phyloP scores from a whole-genome alignment of 495 filamentous ascomycete genomes.

The Filosporella fistucella region DNA sequence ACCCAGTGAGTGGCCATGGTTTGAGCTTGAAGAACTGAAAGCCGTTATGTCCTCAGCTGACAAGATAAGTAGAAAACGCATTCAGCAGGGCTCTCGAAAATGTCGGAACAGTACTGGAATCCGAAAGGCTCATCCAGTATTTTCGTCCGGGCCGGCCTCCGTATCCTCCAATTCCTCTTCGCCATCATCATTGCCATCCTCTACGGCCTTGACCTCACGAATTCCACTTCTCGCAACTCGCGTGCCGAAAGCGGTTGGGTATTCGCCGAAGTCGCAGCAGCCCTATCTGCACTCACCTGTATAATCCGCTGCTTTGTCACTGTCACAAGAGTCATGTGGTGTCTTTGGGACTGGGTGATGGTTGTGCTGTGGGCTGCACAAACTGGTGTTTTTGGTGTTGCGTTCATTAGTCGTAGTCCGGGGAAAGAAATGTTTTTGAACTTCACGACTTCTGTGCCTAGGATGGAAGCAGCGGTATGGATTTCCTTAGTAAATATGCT shows the following conservation, averaged over 20 bases:
- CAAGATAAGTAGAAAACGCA: no score
- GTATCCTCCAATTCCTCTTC: constrained; percentile 28
- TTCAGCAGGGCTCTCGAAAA: no score
- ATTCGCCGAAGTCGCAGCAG: constrained; percentile 26
- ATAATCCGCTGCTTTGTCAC: constrained; percentile 28
- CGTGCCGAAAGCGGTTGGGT: constrained; percentile 27
- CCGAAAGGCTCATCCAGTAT: background rate
- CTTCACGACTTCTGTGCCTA: background rate
- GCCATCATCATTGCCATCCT: constrained; percentile 28
- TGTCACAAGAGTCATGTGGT: constrained; percentile 23
- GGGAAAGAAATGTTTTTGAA: background rate
- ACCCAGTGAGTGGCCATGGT: no score
- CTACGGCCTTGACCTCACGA: constrained; percentile 28
- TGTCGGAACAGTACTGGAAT: constrained; percentile 8
- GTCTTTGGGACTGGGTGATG: constrained; percentile 29
- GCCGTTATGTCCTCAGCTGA: no score
- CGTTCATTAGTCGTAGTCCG: constrained; percentile 48
- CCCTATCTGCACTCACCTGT: constrained; percentile 28
- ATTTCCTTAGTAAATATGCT: background rate
- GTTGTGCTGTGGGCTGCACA: constrained; percentile 58
- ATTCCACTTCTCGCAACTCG: constrained; percentile 17
- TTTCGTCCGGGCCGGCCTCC: constrained; percentile 1
- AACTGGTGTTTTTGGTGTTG: constrained; percentile 66
- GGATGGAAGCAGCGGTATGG: background rate
- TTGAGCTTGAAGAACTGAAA: no score